Base-by-base conservation (phyloP, 2,329 filamentous ascomycete genomes). In the Simplicillium sp. region DNA sequence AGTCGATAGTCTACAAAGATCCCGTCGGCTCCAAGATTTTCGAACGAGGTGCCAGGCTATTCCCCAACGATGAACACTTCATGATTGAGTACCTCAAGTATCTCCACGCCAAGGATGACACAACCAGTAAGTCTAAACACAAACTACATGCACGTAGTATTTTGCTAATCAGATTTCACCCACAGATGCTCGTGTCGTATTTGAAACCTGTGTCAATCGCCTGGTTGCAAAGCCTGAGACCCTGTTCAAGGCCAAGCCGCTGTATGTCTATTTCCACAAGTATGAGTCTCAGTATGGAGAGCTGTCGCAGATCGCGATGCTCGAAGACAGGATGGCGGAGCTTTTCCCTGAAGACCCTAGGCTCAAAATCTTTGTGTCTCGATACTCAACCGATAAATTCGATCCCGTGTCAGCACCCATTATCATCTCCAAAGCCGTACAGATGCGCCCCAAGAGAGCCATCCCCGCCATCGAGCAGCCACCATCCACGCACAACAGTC, bases 81-180 rank as follows among this genome's bases (percentile, higher is more conserved):
- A 87, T 94, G 47, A 74, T 98, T 39, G 89, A 97, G 61, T 97
- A 98, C 60, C 72, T 98, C 52, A 96, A 95, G 66, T 92, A 95
- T 61, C 68, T 98, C 44, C 84, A 97, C 53, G 83, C 85, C 11
- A 87, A 86, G 57, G 90, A 94, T 52, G 92, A 98, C 61, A 82
- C 88, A 37, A 95, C 87, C 28, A 96, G 87, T 94, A 73, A 73
- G 85, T 72, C 20, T 25, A 9, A 25, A 25, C 20, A 25, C 20
- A 5, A 25, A 25, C 5, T 25, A 25, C 20, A 25, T 9, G n/a
- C 20, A 25, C 5, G 20, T 6, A 9, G 20, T 25, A 25, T 6
- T 25, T 6, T 9, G 20, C 20, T 25, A 25, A 29, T 12, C 7
- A 34, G 34, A 52, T 59, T 36, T 56, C 44, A 12, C 12, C 41